Base-by-base conservation (phyloP, 768 basidiomycete genomes). In the Boletus rex-veris region DNA sequence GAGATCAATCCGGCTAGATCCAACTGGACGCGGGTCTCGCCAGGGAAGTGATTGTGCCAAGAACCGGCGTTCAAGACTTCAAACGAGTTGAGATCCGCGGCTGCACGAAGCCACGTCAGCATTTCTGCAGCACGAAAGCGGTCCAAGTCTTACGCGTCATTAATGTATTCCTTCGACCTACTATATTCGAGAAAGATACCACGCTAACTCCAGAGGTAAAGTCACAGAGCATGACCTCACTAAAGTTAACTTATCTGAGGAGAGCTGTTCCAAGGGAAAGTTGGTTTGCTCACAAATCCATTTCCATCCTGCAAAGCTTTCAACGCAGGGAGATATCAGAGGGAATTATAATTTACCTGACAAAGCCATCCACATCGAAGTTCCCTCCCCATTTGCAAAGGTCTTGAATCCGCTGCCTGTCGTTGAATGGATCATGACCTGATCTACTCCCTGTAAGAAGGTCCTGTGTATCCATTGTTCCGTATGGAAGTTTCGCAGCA, bases 391-490 rank as follows among this genome's bases (percentile, higher is more conserved):
- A 80, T 5, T 69, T 51, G 60, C 80, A 81, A 18, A 80, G 59
- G 3, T 64, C 66, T 4, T 45, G 24, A 2, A 81, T 70, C 39
- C 78, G 71, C 40, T 66, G 49, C 18, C 50, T 45, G 18, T 82
- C 80, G 2, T 64, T 48, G 2, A 18, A 45, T 7, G 64, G 43
- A 60, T 46, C 49, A 26, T 61, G 62, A 16, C 46, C 30, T 3
- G 67, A 31, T 39, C 58, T 44, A 1, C 77, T 77, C 77, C 77
- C 82, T 19, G 58, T 49, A 4, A 81, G n/a, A 16, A 80, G 61
- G 50, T 81, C 80, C 52, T 81, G 80, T 11, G 66, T 72, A 47
- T 81, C 77, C 69, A 81, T 54, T 5, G 75, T 46, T 0, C 79
- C 79, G 1, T 61, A 62, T 15, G 45, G 19, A 64, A 78, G 65